A percentile compares a stretch with the other conserved stretches of the same genome.
phyloP scores from a whole-genome alignment of 2,329 filamentous ascomycete species.

The Amauroascus verrucosus region DNA sequence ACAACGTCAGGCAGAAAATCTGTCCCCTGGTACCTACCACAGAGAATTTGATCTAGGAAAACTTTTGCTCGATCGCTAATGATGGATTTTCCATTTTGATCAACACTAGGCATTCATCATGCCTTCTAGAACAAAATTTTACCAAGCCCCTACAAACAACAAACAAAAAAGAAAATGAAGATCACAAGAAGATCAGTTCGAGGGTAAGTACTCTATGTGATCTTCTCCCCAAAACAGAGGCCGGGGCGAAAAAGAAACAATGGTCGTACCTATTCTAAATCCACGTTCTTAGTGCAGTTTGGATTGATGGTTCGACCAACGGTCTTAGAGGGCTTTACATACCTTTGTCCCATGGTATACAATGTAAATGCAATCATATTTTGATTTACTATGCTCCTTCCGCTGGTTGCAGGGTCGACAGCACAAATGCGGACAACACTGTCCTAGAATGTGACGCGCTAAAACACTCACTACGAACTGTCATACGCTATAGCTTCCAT shows the following conservation, averaged over 20 bases:
- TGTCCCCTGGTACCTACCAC: neutral
- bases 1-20: neutral
- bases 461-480: no score
- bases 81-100: neutral
- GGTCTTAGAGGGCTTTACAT: neutral
- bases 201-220: neutral
- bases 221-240: neutral
- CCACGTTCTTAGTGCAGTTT: neutral
- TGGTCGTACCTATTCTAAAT: neutral
- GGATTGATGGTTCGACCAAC: conserved; percentile 3
- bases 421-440: no score
- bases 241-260: neutral
- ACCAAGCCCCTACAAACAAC: neutral
- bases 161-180: neutral
- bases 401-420: no score
- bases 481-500: neutral
- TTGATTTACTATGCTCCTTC: no score
- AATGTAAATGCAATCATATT: neutral
- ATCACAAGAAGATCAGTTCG: conserved; percentile 5
- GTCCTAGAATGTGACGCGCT: no score
- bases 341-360: neutral
- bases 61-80: neutral
- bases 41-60: neutral
- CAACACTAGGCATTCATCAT: neutral
- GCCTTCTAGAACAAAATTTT: neutral